Conservation (phyloP, 2,329 filamentous ascomycete genomes). For the Talaromyces amestolkiae region DNA sequence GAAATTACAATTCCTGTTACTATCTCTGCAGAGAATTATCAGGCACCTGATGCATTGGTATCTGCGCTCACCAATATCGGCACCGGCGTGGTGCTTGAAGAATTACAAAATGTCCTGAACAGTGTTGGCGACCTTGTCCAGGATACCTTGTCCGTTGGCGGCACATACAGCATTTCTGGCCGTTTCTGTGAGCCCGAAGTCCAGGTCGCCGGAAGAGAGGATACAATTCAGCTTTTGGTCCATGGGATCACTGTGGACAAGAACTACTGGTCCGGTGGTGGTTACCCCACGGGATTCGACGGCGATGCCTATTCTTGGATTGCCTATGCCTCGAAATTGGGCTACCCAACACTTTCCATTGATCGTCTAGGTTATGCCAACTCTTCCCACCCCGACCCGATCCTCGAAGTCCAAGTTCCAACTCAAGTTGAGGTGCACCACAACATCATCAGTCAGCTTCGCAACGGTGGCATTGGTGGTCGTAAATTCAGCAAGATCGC, state of each 20-base stretch:
- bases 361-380: background rate
- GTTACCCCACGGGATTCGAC: conserved; percentile 5
- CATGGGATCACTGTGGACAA: conserved; percentile 9
- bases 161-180: conserved; percentile 5
- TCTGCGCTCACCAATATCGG: background rate
- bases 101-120: conserved; percentile 4
- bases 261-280: conserved; percentile 10
- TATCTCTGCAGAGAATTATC: background rate
- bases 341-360: background rate
- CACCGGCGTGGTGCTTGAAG: background rate
- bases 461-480: background rate
- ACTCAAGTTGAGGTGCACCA: background rate
- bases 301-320: conserved; percentile 6
- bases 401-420: background rate
- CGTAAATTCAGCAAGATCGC: background rate
- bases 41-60: background rate
- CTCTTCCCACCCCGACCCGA: background rate
- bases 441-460: background rate
- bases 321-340: background rate
- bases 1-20: background rate
- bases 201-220: background rate
- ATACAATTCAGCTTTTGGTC: background rate
- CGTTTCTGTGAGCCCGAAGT: conserved; percentile 4
- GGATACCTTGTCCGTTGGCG: conserved; percentile 8
- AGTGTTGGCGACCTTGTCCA: background rate